Evolutionary conservation across 495 filamentous ascomycete genomes (phyloP).

Genomic region (Podospora bellae-mahoneyi): DNA sequence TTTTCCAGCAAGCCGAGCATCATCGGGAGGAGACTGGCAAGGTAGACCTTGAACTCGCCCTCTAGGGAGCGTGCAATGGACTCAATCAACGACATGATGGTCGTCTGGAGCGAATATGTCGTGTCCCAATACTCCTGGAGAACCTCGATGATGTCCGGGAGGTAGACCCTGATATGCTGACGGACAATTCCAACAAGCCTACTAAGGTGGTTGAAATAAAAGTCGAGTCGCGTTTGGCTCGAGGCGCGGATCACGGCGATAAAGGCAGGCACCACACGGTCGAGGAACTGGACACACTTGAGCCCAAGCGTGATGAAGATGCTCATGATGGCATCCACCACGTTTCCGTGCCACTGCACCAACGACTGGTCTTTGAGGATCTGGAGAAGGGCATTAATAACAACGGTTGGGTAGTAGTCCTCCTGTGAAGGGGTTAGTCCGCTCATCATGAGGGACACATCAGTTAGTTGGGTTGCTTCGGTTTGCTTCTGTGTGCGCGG

Average conservation of each 20-base stretch:
- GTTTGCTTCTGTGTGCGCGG: constrained; percentile 59
- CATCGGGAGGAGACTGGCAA: constrained; percentile 79
- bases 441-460: constrained; percentile 96
- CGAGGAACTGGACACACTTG: constrained; percentile 91
- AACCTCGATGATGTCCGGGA: constrained; percentile 77
- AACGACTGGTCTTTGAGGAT: constrained; percentile 88
- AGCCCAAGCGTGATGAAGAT: constrained; percentile 94
- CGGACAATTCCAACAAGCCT: constrained; percentile 91
- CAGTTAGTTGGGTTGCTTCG: constrained; percentile 67
- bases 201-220: constrained; percentile 94
- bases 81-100: constrained; percentile 86
- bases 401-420: constrained; percentile 97
- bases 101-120: constrained; percentile 73
- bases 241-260: constrained; percentile 78
- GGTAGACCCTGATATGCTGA: constrained; percentile 87
- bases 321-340: constrained; percentile 98
- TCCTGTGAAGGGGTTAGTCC: constrained; percentile 95
- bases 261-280: constrained; percentile 91
- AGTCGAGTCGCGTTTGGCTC: constrained; percentile 69
- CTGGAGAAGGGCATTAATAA: constrained; percentile 89
- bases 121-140: constrained; percentile 83
- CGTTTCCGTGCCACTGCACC: constrained; percentile 81
- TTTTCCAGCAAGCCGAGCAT: constrained; percentile 94
- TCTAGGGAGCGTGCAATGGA: constrained; percentile 89
- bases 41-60: constrained; percentile 93